Evolutionary conservation across 495 filamentous ascomycete genomes (phyloP).

Genomic region (Aspergillus carlsbadensis): DNA sequence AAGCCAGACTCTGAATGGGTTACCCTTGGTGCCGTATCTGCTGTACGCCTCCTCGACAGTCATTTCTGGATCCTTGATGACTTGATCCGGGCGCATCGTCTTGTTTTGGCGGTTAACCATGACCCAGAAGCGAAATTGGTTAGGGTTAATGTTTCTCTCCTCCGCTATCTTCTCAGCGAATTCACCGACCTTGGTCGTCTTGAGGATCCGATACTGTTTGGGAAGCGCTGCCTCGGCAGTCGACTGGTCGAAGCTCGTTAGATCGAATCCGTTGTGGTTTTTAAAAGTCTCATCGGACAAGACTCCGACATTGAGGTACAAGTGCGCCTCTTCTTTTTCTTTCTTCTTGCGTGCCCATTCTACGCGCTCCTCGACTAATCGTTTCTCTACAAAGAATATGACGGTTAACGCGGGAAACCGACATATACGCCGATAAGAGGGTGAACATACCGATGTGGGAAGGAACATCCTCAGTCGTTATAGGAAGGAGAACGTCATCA

Average conservation of each 20-base stretch:
- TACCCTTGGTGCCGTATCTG: slow-evolving; percentile 67
- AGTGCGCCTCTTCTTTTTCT: slow-evolving; percentile 89
- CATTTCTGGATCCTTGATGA: slow-evolving; percentile 72
- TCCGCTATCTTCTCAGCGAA: slow-evolving; percentile 66
- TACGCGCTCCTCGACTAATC: slow-evolving; percentile 78
- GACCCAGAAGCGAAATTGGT: slow-evolving; percentile 78
- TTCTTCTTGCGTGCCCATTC: slow-evolving; percentile 69
- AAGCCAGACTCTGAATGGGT: slow-evolving; percentile 80
- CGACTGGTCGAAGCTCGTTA: slow-evolving; percentile 71
- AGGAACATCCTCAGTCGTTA: slow-evolving; percentile 74
- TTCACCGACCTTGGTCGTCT: slow-evolving; percentile 70
- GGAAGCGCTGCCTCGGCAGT: slow-evolving; percentile 58
- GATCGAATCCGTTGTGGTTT: slow-evolving; percentile 79
- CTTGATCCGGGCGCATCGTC: slow-evolving; percentile 85
- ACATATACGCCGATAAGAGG: slow-evolving; percentile 4
- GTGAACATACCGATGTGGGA: slow-evolving; percentile 68
- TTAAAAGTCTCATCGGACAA: slow-evolving; percentile 78
- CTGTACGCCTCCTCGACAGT: slow-evolving; percentile 77
- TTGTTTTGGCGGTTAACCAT: slow-evolving; percentile 99
- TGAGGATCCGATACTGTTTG: slow-evolving; percentile 64
- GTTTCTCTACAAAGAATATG: slow-evolving; percentile 47
- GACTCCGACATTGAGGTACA: slow-evolving; percentile 81
- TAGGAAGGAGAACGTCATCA: slow-evolving; percentile 75
- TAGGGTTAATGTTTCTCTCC: slow-evolving; percentile 58
- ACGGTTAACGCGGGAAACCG: slow-evolving; percentile 28